These are phyloP conservation scores for Pseudohalonectria lignicola DNA, from an alignment of 2,329 filamentous ascomycete species.

Conservation along the genomic window DNA sequence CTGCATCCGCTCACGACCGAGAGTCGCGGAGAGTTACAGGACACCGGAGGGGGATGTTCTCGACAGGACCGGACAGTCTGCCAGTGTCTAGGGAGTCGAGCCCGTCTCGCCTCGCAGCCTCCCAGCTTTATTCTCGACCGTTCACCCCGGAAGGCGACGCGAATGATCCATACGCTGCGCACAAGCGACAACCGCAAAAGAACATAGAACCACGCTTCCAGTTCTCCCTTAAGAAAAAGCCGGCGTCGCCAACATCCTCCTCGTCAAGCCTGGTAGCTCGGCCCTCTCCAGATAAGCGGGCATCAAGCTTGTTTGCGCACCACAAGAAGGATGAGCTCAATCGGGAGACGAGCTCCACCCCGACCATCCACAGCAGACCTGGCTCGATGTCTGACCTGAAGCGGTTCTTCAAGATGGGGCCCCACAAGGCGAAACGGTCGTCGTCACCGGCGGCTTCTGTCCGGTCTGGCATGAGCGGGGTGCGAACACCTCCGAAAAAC, in stretches of 20 bases:
- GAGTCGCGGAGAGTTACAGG: constrained; percentile 11
- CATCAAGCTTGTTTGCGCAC: constrained; percentile 30
- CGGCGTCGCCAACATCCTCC: constrained; percentile 44
- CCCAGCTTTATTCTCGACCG: constrained; percentile 57
- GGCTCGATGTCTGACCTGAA: constrained; percentile 92
- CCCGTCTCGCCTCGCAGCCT: constrained; percentile 52
- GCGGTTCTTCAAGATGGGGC: constrained; percentile 83
- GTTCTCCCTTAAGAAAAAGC: constrained; percentile 70
- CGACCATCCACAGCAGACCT: constrained; percentile 41
- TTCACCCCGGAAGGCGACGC: constrained; percentile 69
- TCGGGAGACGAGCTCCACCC: constrained; percentile 27
- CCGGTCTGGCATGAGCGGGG: constrained; percentile 35
- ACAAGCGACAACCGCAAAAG: constrained; percentile 60
- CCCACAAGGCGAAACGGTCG: constrained; percentile 60
- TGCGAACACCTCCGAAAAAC: constrained; percentile 27
- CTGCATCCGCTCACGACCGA: constrained; percentile 25
- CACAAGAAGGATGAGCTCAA: constrained; percentile 31
- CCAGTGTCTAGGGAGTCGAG: constrained; percentile 51
- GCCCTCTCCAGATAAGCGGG: constrained; percentile 37
- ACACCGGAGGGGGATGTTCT: constrained; percentile 46
- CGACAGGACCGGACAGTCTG: constrained; percentile 38
- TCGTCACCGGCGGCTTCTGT: constrained; percentile 48
- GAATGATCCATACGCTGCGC: constrained; percentile 81
- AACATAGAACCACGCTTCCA: constrained; percentile 72
- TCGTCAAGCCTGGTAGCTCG: constrained; percentile 40